Evolutionary conservation across 163 green algal genomes (phyloP).

Genomic region (Scenedesmus sp.): DNA sequence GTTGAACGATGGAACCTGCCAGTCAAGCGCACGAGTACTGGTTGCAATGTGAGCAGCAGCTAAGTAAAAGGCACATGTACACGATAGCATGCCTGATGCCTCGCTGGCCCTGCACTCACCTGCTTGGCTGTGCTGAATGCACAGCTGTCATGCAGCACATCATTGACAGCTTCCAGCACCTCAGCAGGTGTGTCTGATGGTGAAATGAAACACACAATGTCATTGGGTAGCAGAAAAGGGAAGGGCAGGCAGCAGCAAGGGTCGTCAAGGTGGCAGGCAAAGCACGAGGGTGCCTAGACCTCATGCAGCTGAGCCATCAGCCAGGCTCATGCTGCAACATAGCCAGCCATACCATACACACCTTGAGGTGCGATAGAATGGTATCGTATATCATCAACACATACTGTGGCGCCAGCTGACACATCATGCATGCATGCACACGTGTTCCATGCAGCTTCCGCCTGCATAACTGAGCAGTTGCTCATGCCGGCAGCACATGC

Average conservation of each 20-base stretch:
- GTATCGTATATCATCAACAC: too few species aligned
- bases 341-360: too few species aligned
- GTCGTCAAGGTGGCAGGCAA: background rate
- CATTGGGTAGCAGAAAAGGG: background rate
- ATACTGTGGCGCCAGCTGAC: background rate
- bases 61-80: too few species aligned
- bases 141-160: slow-evolving; percentile 42
- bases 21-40: too few species aligned
- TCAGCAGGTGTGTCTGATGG: slow-evolving; percentile 9
- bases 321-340: background rate
- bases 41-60: too few species aligned
- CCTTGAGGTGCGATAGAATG: too few species aligned
- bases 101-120: background rate
- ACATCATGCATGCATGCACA: slow-evolving; percentile 5
- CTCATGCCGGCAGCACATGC: background rate
- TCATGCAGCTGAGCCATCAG: background rate
- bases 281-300: background rate
- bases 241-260: background rate
- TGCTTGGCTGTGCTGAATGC: slow-evolving; percentile 40
- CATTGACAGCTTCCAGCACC: slow-evolving; percentile 42
- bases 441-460: background rate
- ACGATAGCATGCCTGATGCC: background rate
- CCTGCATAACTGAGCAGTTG: background rate
- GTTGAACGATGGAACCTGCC: too few species aligned
- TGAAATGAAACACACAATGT: background rate